A percentile compares a stretch with the other conserved stretches of the same genome.
Evolutionary conservation across 2,329 filamentous ascomycete species (phyloP).

Genomic region (Ophiosphaerella korrae): DNA sequence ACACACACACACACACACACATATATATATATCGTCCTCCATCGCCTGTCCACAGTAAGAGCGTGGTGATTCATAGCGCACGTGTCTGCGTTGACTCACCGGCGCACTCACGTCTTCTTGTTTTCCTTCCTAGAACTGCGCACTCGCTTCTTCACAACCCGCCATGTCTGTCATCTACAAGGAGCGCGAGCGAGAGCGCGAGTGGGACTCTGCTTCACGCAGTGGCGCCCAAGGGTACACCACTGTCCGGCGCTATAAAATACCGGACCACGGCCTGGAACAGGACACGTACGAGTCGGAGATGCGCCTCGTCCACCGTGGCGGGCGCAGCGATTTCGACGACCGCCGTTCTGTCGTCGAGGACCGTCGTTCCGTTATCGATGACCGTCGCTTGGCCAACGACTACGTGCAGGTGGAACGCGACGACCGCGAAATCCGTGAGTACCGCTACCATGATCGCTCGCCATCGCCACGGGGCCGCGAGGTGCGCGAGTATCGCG

Average conservation of each 20-base stretch:
- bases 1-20: too few relatives aligned
- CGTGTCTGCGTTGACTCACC: too few relatives aligned
- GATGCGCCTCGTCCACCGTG: conserved; percentile 54
- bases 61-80: too few relatives aligned
- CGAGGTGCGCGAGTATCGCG: conserved; percentile 56
- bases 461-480: conserved; percentile 50
- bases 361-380: conserved; percentile 33
- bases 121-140: conserved; percentile 2
- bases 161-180: conserved; percentile 54
- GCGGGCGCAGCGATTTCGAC: conserved; percentile 38
- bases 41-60: too few relatives aligned
- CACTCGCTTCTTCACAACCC: conserved; percentile 2
- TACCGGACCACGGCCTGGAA: conserved; percentile 54
- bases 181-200: conserved; percentile 50
- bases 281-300: conserved; percentile 54
- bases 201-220: conserved; percentile 48
- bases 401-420: conserved; percentile 47
- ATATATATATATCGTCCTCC: too few relatives aligned
- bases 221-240: conserved; percentile 53
- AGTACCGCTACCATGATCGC: conserved; percentile 46
- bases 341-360: conserved; percentile 34
- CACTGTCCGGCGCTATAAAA: conserved; percentile 65
- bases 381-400: conserved; percentile 38
- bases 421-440: conserved; percentile 42
- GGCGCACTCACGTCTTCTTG: background rate